Evolutionary conservation across 208 protist genomes (phyloP).

Genomic region (Trypanosoma cruzi): DNA sequence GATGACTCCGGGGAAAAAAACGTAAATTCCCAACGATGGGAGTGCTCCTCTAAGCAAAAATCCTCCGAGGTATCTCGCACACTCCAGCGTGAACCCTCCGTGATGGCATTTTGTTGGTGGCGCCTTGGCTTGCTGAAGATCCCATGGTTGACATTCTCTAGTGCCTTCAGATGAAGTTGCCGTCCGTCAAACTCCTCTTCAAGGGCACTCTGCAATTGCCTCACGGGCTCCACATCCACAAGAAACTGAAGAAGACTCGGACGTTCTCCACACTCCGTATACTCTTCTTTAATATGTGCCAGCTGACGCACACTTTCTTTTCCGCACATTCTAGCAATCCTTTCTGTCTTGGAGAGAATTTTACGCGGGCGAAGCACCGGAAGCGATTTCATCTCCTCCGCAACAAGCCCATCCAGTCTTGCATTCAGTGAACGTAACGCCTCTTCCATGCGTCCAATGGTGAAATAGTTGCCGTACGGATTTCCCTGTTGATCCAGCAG

Average conservation of each 20-base stretch:
- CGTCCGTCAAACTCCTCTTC: slow-evolving; percentile 37
- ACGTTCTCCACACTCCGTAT: slow-evolving; percentile 35
- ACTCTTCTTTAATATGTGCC: slow-evolving; percentile 30
- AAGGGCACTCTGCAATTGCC: slow-evolving; percentile 27
- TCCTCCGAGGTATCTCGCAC: slow-evolving; percentile 50
- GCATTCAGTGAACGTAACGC: slow-evolving; percentile 41
- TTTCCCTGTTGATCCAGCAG: slow-evolving; percentile 22
- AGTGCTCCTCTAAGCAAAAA: slow-evolving; percentile 70
- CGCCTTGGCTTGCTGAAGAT: slow-evolving; percentile 1
- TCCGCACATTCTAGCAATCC: slow-evolving; percentile 39
- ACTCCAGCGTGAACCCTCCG: slow-evolving; percentile 11
- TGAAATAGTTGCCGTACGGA: slow-evolving; percentile 45
- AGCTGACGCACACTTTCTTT: slow-evolving; percentile 62
- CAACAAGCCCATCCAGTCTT: slow-evolving; percentile 34
- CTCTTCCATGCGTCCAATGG: slow-evolving; percentile 45
- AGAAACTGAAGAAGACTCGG: slow-evolving; percentile 47
- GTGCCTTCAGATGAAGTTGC: slow-evolving; percentile 6
- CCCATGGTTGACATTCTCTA: slow-evolving; percentile 6
- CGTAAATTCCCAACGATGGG: slow-evolving; percentile 77
- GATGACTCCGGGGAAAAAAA: slow-evolving; percentile 36
- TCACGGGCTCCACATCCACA: slow-evolving; percentile 58
- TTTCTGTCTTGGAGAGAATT: slow-evolving; percentile 57
- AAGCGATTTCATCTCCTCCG: neutral
- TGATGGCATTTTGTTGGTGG: slow-evolving; percentile 5
- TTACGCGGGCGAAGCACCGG: slow-evolving; percentile 40